A percentile compares a stretch with the other conserved stretches of the same genome.
These are phyloP conservation scores for Cryomyces minteri DNA, from an alignment of 495 filamentous ascomycete species.

Conservation along the genomic window DNA sequence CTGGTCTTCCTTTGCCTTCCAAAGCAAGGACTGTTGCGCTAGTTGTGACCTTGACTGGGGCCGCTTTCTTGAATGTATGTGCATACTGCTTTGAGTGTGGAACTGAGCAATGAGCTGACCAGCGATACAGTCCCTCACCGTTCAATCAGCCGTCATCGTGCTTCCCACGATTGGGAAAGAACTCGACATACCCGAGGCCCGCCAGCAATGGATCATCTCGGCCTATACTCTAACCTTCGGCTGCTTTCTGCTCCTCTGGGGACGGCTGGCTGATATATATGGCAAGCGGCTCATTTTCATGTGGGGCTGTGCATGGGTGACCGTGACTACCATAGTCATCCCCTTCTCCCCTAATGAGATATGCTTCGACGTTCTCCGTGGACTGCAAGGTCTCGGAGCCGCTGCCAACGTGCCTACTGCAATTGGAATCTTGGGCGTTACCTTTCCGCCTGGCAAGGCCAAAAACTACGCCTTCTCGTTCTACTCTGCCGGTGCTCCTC, in stretches of 20 bases:
- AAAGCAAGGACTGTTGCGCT: conserved; percentile 8
- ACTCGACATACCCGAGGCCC: conserved; percentile 32
- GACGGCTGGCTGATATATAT: conserved; percentile 19
- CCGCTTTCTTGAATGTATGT: conserved; percentile 35
- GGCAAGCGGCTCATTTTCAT: conserved; percentile 21
- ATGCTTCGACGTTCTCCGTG: conserved; percentile 21
- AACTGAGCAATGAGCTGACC: background rate
- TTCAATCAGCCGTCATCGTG: conserved; percentile 41
- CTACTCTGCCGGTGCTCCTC: conserved; percentile 16
- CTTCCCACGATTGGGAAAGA: conserved; percentile 36
- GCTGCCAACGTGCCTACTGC: conserved; percentile 27
- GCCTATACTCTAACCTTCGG: conserved; percentile 27
- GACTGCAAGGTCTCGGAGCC: conserved; percentile 18
- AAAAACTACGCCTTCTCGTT: conserved; percentile 41
- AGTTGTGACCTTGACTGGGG: conserved; percentile 25
- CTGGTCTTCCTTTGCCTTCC: background rate
- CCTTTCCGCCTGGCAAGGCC: conserved; percentile 39
- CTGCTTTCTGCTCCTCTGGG: conserved; percentile 20
- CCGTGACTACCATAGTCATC: conserved; percentile 12
- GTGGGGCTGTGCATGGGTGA: conserved; percentile 17
- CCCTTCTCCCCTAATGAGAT: conserved; percentile 20
- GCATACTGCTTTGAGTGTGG: background rate
- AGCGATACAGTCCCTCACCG: conserved; percentile 31
- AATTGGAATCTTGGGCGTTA: conserved; percentile 42
- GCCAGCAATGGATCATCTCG: conserved; percentile 45